Conservation (phyloP, 176 grass and related monocot species). For the Rhynchospora pubera region DNA sequence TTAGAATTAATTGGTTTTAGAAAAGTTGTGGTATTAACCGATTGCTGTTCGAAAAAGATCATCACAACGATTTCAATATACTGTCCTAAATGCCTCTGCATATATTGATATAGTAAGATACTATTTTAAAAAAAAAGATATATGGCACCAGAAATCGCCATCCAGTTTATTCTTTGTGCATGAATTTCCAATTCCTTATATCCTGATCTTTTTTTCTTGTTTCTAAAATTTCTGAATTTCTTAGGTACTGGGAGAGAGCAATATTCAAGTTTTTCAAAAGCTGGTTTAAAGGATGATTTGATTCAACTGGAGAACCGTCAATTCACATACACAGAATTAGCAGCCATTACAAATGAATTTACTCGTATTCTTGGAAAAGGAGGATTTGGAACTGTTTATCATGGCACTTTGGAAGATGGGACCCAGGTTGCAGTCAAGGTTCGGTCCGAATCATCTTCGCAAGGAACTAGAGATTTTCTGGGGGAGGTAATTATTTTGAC, state of each 20-base stretch:
- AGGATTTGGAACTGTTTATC: conserved; percentile 64
- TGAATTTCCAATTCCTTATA: not conserved
- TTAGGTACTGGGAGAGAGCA: conserved; percentile 20
- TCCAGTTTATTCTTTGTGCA: not conserved
- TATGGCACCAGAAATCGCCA: not conserved
- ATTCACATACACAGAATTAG: conserved; percentile 63
- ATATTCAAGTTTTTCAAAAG: not conserved
- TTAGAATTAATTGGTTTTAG: no score
- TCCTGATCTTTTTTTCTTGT: not conserved
- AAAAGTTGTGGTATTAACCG: no score
- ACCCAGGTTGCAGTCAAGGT: conserved; percentile 71
- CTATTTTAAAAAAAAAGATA: no score
- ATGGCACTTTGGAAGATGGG: conserved; percentile 48
- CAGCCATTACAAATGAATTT: conserved; percentile 53
- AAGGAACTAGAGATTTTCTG: conserved; percentile 53
- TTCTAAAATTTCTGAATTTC: not conserved
- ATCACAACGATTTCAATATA: no score
- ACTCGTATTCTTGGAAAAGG: conserved; percentile 49
- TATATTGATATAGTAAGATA: no score
- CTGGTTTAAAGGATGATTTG: not conserved
- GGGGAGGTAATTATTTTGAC: conserved; percentile 44
- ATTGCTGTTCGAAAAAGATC: no score
- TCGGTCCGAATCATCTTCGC: conserved; percentile 28
- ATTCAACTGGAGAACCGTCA: conserved; percentile 26
- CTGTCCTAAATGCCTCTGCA: not conserved